A percentile compares a stretch with the other conserved stretches of the same genome.
Conservation (phyloP, 2,329 filamentous ascomycete species). For the Cladophialophora exuberans region DNA sequence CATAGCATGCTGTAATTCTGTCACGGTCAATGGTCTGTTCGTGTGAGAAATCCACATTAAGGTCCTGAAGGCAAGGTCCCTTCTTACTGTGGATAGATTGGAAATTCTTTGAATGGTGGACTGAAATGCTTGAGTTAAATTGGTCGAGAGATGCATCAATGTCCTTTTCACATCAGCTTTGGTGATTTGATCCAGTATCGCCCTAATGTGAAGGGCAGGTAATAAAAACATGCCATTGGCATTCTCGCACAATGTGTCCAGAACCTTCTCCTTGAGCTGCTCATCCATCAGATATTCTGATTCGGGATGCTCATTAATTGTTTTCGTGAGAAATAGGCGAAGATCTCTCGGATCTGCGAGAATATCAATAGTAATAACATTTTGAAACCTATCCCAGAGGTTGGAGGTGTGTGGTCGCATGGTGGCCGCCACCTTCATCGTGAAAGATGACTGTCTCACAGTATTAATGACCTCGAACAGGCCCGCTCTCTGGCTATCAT, state of each 20-base stretch:
- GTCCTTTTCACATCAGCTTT: slow-evolving; percentile 36
- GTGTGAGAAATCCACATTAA: slow-evolving; percentile 40
- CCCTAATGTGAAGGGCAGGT: slow-evolving; percentile 38
- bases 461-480: slow-evolving; percentile 29
- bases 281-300: slow-evolving; percentile 33
- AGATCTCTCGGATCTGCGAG: slow-evolving; percentile 31
- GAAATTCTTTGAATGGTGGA: slow-evolving; percentile 36
- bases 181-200: slow-evolving; percentile 37
- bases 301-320: slow-evolving; percentile 31
- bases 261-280: slow-evolving; percentile 31
- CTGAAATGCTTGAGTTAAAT: slow-evolving; percentile 35
- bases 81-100: slow-evolving; percentile 30
- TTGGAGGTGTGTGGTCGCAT: slow-evolving; percentile 28
- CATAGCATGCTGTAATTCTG: slow-evolving; percentile 39
- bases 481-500: slow-evolving; percentile 25
- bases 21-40: slow-evolving; percentile 32
- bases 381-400: slow-evolving; percentile 17
- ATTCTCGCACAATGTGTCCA: slow-evolving; percentile 32
- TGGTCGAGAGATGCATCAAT: slow-evolving; percentile 33
- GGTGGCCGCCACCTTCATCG: slow-evolving; percentile 30
- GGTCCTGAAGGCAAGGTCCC: slow-evolving; percentile 33
- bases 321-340: slow-evolving; percentile 30
- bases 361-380: slow-evolving; percentile 25
- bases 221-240: slow-evolving; percentile 39
- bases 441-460: slow-evolving; percentile 18